Base-by-base conservation (phyloP, 306 rosid genomes). In the Medicago arabica region DNA sequence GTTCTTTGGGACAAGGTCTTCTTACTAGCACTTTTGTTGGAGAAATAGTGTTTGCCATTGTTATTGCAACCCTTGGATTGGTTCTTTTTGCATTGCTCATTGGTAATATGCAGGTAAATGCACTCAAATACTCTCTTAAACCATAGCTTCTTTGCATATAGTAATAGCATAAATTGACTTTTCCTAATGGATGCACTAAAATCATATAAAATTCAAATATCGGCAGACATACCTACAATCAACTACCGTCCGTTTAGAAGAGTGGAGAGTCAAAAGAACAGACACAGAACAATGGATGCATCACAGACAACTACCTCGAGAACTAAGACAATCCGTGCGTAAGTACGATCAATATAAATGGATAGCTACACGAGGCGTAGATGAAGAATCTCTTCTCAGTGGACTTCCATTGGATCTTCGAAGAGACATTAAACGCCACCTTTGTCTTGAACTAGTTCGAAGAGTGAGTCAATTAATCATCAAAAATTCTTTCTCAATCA, bases 221-320 rank as follows among this genome's bases (percentile, higher is more conserved):
- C 44, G 64, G 43, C 85, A 90, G 96, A 89, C 87, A 44, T 92
- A 89, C 65, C 90, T 92, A 9, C 96, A 92, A 82, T 92, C 94
- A 2, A 88, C 89, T 0, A 90, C 92, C 1, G 87, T 87, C 39
- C 84, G 91, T 11, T 75, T 92, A 50, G 96, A 92, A 79, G 98
- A 92, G 79, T 92, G 98, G 98, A 87, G 96, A 73, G 87, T 90
- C 41, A 87, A 63, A 83, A 87, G 92, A 85, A 90, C 88, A 7
- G 98, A 92, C 55, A 88, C 92, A 28, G 96, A 92, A 47, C 89
- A 92, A 63, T 92, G 96, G 98, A 92, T 92, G 94, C 91, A 76
- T 81, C 96, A 90, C 80, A 81, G 94, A 72, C 96, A 90, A 36
- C 83, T 92, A 25, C 96, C 96, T 49, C 69, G 66, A 19, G 92